Base-by-base conservation (phyloP, 139 green algal species). In the Chlamydomonas sp. region DNA sequence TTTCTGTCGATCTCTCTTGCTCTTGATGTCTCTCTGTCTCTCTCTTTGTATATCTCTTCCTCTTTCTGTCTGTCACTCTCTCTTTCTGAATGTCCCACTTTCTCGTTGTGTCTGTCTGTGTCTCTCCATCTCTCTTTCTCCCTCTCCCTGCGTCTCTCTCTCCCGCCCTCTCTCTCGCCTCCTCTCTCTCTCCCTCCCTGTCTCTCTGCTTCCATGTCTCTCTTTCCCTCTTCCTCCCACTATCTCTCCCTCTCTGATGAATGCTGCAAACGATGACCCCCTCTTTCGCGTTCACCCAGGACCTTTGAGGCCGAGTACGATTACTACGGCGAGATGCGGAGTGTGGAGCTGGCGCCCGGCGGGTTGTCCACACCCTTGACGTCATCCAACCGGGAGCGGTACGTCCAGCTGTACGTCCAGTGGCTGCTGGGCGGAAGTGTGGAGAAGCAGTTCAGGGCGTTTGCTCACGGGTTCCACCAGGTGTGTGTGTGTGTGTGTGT, bases 281-380 rank as follows among this genome's bases (percentile, higher is more conserved):
- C n/a, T n/a, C n/a, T n/a, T n/a, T 38, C 48, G 16, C 10, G 6
- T 39, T 58, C 28, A 3, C 31, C 49, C 73, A 84, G 78, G 67
- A 80, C 49, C 20, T 81, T 84, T 48, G 71, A 84, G 38, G 79
- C 84, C 1, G 79, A 89, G 73, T 86, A 84, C 24, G 81, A 89
- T 2, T 79, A 73, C 35, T 88, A 82, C 38, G 87, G 84, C 6
- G 78, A 82, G 34, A 63, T 75, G 16, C 39, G 57, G 1, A 82
- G 39, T 0, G 64, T 75, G 20, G 79, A 89, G 47, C 76, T 95
- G 31, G 64, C 79, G n/a, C 81, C 84, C 2, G 79, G 76, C 1
- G 89, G 89, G 35, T 67, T 59, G 5, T 6, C 75, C 34, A 75
- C 86, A 1, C 69, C 84, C 3, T 90, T 97, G 29, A 96, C 90